phyloP scores from a whole-genome alignment of 78 protist species.

The Cavenderia fasciculata region DNA sequence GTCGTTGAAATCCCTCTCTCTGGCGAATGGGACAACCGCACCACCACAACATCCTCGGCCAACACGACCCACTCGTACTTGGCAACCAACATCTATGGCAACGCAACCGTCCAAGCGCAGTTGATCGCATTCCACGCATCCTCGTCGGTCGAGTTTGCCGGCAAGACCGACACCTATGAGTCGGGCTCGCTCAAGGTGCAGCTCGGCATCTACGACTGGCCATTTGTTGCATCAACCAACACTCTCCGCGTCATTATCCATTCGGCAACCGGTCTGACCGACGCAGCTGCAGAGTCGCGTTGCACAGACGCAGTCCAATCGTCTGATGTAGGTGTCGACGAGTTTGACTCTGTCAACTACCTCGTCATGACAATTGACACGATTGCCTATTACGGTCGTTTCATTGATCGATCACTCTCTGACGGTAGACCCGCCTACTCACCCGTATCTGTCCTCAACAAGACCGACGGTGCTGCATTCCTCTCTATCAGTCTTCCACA shows the following conservation, averaged over 20 bases:
- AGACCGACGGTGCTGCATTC: neutral
- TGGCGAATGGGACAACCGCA: neutral
- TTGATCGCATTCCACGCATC: no score
- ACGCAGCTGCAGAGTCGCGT: neutral
- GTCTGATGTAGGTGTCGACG: neutral
- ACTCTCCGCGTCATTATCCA: neutral
- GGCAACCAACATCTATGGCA: neutral
- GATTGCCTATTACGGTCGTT: constrained; percentile 12
- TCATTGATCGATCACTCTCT: constrained; percentile 26
- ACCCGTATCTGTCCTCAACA: neutral
- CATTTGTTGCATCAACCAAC: neutral
- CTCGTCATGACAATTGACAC: constrained; percentile 11
- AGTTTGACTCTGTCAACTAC: neutral
- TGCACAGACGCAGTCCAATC: neutral
- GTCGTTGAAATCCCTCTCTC: neutral
- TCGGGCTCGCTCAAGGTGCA: neutral
- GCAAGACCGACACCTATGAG: neutral
- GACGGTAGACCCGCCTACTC: constrained; percentile 10
- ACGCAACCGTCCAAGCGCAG: no score
- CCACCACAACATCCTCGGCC: neutral
- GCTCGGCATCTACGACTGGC: neutral
- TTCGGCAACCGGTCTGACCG: neutral
- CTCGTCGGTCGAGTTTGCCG: neutral
- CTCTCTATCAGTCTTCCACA: neutral
- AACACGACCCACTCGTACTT: neutral